Conservation (phyloP, 2,329 filamentous ascomycete species). For the Fusarium xylarioides region DNA sequence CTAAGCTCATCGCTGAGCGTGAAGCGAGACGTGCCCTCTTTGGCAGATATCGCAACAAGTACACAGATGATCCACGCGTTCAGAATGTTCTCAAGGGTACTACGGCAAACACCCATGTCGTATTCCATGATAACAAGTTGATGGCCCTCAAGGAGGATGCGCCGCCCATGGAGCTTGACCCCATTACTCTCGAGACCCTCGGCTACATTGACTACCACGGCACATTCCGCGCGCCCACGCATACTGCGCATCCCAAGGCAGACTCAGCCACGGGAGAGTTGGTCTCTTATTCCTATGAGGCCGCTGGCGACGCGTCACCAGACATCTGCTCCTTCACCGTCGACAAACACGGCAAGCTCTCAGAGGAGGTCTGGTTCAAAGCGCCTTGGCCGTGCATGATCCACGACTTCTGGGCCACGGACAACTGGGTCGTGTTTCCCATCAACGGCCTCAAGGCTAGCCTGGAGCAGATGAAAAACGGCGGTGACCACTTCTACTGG, state of each 20-base stretch:
- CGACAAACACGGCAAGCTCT: background rate
- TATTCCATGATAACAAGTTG: background rate
- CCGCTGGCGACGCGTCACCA: background rate
- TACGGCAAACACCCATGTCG: background rate
- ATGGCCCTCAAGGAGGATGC: background rate
- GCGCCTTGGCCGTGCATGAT: background rate
- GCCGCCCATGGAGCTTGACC: background rate
- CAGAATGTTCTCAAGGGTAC: background rate
- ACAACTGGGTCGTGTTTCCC: background rate
- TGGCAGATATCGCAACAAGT: constrained; percentile 15
- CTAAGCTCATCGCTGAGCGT: constrained; percentile 12
- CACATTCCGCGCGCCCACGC: background rate
- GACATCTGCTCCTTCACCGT: background rate
- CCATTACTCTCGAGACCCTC: constrained; percentile 10
- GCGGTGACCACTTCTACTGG: constrained; percentile 16
- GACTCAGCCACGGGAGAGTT: constrained; percentile 8
- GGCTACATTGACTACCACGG: constrained; percentile 8
- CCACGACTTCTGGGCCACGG: background rate
- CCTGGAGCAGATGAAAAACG: constrained; percentile 8
- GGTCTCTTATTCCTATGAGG: constrained; percentile 5
- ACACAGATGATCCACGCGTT: background rate
- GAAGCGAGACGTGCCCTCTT: constrained; percentile 9
- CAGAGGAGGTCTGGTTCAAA: background rate
- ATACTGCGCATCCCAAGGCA: constrained; percentile 7
- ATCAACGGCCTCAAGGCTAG: background rate